Evolutionary conservation across 106 monocot genomes (phyloP), one percentile per base, ranked within the genome.

Genomic region (Hemerocallis citrina): DNA sequence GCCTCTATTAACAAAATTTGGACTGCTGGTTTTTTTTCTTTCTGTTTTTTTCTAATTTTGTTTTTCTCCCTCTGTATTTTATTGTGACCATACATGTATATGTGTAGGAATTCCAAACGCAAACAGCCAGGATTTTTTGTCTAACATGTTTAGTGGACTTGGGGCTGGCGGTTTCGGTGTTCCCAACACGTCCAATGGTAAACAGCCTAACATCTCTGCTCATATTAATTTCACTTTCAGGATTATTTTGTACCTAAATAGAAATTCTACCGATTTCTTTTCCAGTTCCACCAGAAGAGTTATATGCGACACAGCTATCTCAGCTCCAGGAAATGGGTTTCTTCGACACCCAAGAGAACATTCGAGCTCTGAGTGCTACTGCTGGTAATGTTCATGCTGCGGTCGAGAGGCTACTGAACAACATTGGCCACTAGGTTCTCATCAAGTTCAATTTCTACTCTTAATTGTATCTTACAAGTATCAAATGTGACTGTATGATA

Each of bases 261-360:
- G 12, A 29, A 49, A 40, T 39, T 43, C 43, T 43, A 15, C 14
- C 14, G 13, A 25, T 50, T 30, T 14, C 34, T 29, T 52, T 60
- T 71, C 61, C 83, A 96, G 95, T 87, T 57, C 86, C 95, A 13
- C 86, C 90, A 17, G 95, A 96, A 79, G 81, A 90, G 58, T 80
- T 80, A 0, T 96, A 86, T 63, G 86, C 95, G 20, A 87, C 81
- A 11, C 95, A 96, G 66, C 76, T 95, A 8, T 38, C 90, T 51
- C 95, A 95, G 72, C 86, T 95, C 62, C 95, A 79, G 52, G 95
- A 95, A 50, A 95, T 95, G 95, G 95, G 90, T 61, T 95, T 95
- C 81, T 81, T 90, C 23, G 90, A 95, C 60, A 81, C 86, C 12
- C 95, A 95, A 63, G 95, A 86, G 70, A 90, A 95, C 36, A 86